Conservation (phyloP, 2,329 filamentous ascomycete genomes). For the Celoporthe dispersa region DNA sequence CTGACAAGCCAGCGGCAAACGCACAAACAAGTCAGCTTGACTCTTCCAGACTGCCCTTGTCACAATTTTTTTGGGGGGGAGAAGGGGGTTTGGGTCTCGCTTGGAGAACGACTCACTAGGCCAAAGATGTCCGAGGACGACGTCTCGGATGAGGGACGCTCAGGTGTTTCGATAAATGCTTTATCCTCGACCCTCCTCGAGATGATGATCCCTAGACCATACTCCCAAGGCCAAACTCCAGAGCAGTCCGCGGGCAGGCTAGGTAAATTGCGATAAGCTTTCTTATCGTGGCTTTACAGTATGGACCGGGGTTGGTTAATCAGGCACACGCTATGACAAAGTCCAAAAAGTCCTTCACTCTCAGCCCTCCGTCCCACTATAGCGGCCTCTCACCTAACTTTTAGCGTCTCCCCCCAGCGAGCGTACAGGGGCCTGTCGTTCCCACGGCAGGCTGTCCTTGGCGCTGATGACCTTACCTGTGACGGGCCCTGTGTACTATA, state of each 20-base stretch:
- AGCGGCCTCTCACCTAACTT: not conserved
- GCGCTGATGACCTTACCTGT: not conserved
- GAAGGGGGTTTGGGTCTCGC: too few relatives aligned
- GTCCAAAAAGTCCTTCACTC: not conserved
- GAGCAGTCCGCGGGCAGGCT: conserved; percentile 7
- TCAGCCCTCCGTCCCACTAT: not conserved
- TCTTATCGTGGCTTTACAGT: conserved; percentile 4
- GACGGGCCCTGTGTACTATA: too few relatives aligned
- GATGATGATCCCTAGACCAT: conserved; percentile 1
- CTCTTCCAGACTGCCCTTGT: not conserved
- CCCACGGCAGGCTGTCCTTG: not conserved
- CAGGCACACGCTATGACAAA: not conserved
- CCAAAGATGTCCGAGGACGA: not conserved
- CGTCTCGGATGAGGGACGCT: not conserved
- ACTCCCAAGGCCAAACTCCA: not conserved
- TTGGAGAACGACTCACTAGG: conserved; percentile 1
- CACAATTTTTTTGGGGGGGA: not conserved
- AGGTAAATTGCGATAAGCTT: conserved; percentile 16
- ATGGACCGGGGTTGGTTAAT: not conserved
- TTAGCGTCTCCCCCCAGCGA: not conserved
- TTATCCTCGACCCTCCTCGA: not conserved
- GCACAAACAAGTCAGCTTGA: conserved; percentile 16
- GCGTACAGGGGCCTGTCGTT: not conserved
- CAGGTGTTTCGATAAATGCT: not conserved
- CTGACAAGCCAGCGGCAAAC: conserved; percentile 12